Conservation (phyloP, 371 early-diverging fungal species). For the Lichtheimia ornata region DNA sequence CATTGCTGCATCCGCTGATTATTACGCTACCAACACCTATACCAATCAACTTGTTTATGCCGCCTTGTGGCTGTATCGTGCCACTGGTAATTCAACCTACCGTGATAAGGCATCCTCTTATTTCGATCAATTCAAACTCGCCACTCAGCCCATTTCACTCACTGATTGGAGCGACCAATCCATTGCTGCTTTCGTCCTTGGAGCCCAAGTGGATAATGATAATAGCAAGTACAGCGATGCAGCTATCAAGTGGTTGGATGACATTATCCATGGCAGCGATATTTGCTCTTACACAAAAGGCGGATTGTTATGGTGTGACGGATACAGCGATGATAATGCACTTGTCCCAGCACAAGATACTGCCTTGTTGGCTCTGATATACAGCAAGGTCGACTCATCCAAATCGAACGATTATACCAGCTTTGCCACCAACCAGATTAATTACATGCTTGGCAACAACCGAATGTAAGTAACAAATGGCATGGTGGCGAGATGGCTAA, state of each 20-base stretch:
- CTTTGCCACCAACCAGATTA: slow-evolving; percentile 53
- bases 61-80: slow-evolving; percentile 64
- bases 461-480: slow-evolving; percentile 29
- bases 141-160: slow-evolving; percentile 4
- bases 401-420: slow-evolving; percentile 34
- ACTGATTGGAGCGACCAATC: slow-evolving; percentile 62
- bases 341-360: slow-evolving; percentile 49
- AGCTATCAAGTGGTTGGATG: slow-evolving; percentile 37
- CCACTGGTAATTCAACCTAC: slow-evolving; percentile 49
- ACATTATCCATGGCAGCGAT: slow-evolving; percentile 23
- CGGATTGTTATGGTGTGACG: slow-evolving; percentile 58
- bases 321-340: slow-evolving; percentile 49
- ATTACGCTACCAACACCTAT: slow-evolving; percentile 51
- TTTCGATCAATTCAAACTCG: slow-evolving; percentile 39
- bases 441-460: slow-evolving; percentile 64
- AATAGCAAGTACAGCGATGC: slow-evolving; percentile 40
- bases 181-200: slow-evolving; percentile 52
- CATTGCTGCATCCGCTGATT: slow-evolving; percentile 43
- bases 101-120: slow-evolving; percentile 51
- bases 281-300: slow-evolving; percentile 53
- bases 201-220: slow-evolving; percentile 44
- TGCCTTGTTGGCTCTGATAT: slow-evolving; percentile 43
- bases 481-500: no score
- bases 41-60: slow-evolving; percentile 59
- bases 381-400: slow-evolving; percentile 26